Percentiles rank a stretch among this genome's conserved stretches.
Conservation (phyloP, 2,329 filamentous ascomycete species). For the Diatrype stigma region DNA sequence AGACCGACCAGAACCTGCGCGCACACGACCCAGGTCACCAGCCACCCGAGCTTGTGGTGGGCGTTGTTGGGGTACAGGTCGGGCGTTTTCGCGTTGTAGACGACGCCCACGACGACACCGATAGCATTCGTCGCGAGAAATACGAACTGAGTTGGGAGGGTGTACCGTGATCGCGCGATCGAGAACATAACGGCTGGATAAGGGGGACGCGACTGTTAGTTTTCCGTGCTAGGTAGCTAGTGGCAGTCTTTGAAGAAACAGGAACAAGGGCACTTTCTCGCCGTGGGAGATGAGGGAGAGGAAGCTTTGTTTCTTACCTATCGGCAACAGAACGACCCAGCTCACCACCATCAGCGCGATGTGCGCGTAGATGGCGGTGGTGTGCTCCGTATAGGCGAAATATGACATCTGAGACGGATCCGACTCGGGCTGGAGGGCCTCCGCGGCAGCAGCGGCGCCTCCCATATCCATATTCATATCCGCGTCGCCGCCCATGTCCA, state of each 20-base stretch:
- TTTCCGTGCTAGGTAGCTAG: background rate
- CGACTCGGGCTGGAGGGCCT: conserved; percentile 18
- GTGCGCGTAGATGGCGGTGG: conserved; percentile 47
- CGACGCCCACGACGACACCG: conserved; percentile 59
- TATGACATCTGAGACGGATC: conserved; percentile 32
- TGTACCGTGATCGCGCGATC: conserved; percentile 71
- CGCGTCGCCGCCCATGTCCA: conserved; percentile 26
- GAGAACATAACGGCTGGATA: conserved; percentile 76
- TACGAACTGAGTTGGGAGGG: conserved; percentile 62
- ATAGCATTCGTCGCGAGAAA: conserved; percentile 62
- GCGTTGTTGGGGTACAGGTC: conserved; percentile 83
- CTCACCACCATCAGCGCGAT: conserved; percentile 63
- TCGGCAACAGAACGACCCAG: conserved; percentile 67
- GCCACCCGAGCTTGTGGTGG: conserved; percentile 88
- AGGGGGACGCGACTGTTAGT: conserved; percentile 12
- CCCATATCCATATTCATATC: conserved; percentile 27
- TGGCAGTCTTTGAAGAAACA: too few species aligned
- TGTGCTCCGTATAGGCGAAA: conserved; percentile 35
- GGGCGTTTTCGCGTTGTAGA: conserved; percentile 78
- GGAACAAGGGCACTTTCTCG: too few species aligned
- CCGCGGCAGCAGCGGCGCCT: conserved; percentile 25
- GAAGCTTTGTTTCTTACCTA: conserved; percentile 46
- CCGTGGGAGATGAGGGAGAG: too few species aligned
- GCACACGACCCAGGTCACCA: conserved; percentile 66
- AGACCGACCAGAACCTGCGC: conserved; percentile 68